A percentile compares a stretch with the other conserved stretches of the same genome.
These are phyloP conservation scores for Pseudoneurospora amorphoporcata DNA, from an alignment of 495 filamentous ascomycete genomes.

Conservation along the genomic window DNA sequence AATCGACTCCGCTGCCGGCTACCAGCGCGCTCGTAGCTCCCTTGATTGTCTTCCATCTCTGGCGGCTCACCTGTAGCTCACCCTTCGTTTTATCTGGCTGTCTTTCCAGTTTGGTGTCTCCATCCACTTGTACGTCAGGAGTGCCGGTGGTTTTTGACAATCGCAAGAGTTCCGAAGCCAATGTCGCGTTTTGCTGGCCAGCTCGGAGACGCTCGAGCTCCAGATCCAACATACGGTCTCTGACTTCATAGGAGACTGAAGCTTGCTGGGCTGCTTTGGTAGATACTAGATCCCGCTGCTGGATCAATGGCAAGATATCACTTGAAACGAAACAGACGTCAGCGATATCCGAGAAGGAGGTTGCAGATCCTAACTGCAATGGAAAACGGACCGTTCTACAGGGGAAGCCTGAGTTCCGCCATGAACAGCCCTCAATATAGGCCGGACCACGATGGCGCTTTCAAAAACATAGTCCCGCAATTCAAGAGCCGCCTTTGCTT, in stretches of 20 bases:
- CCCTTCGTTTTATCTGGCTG: constrained; percentile 45
- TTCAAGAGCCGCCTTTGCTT: constrained; percentile 56
- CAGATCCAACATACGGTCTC: constrained; percentile 38
- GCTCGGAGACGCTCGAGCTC: constrained; percentile 46
- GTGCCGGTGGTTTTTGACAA: constrained; percentile 48
- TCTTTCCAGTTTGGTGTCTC: constrained; percentile 38
- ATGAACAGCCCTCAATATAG: constrained; percentile 67
- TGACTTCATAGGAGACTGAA: constrained; percentile 35
- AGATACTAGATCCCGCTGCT: constrained; percentile 56
- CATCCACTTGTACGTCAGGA: constrained; percentile 35
- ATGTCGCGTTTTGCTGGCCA: constrained; percentile 48
- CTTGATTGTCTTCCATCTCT: constrained; percentile 64
- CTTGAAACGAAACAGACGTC: constrained; percentile 27
- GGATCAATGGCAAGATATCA: constrained; percentile 51
- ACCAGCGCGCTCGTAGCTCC: constrained; percentile 62
- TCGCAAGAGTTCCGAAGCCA: constrained; percentile 48
- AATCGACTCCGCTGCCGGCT: constrained; percentile 76
- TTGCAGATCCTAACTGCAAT: not conserved
- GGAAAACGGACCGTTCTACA: constrained; percentile 50
- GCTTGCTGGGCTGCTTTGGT: constrained; percentile 48
- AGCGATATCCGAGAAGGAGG: not conserved
- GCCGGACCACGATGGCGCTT: constrained; percentile 57
- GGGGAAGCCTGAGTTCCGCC: constrained; percentile 52
- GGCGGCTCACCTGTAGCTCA: constrained; percentile 45
- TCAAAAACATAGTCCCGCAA: constrained; percentile 57